Conservation (phyloP, 140 eudicot genomes). For the Ambrosia hybrid region DNA sequence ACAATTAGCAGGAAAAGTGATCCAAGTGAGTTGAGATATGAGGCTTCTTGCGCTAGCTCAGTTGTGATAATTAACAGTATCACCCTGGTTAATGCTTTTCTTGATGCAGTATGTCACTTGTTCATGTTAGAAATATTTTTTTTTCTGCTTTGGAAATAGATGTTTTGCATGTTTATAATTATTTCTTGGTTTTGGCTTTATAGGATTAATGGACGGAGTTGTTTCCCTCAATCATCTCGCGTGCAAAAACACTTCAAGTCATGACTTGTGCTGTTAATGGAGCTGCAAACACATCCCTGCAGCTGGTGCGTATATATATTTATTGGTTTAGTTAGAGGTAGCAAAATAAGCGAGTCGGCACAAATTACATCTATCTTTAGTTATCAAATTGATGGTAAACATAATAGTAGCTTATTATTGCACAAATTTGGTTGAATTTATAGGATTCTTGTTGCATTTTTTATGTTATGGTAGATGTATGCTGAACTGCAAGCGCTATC, state of each 20-base stretch:
- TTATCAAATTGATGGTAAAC: not conserved
- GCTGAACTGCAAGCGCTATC: slow-evolving; percentile 87
- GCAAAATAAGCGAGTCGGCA: too few species aligned
- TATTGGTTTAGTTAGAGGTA: too few species aligned
- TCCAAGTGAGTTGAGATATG: slow-evolving; percentile 45
- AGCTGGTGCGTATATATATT: slow-evolving; percentile 48
- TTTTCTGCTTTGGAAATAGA: not conserved
- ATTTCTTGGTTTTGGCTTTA: not conserved
- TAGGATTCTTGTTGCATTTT: not conserved
- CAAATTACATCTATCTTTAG: too few species aligned
- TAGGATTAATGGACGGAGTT: slow-evolving; percentile 94
- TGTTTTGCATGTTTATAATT: not conserved
- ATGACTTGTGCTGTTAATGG: slow-evolving; percentile 62
- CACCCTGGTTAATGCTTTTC: slow-evolving; percentile 86
- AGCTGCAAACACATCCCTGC: slow-evolving; percentile 71
- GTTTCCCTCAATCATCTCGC: slow-evolving; percentile 80
- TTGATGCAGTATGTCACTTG: slow-evolving; percentile 72
- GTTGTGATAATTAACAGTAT: slow-evolving; percentile 84
- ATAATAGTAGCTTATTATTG: not conserved
- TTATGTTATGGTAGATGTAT: slow-evolving; percentile 64
- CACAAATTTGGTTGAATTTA: not conserved
- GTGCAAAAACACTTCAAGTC: slow-evolving; percentile 90
- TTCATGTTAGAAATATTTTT: not conserved
- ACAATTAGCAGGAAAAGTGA: slow-evolving; percentile 34
- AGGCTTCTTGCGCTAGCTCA: slow-evolving; percentile 66